These are phyloP conservation scores for Candida mesenterica DNA, from an alignment of 1,139 yeast species.

Conservation along the genomic window DNA sequence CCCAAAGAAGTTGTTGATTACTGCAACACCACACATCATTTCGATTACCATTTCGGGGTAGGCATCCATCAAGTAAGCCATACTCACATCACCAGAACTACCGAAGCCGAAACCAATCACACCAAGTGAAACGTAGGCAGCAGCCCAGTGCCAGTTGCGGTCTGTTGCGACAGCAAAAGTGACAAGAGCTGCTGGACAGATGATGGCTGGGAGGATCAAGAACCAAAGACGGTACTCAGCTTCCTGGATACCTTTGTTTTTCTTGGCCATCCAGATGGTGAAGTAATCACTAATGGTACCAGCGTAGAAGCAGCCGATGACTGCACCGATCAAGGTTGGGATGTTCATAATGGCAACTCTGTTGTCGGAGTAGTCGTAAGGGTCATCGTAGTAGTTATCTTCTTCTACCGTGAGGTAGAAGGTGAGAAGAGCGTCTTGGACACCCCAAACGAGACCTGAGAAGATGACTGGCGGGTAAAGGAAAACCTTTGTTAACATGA, in stretches of 20 bases:
- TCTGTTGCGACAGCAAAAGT: slow-evolving; percentile 38
- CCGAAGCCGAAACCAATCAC: slow-evolving; percentile 39
- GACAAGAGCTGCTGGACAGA: slow-evolving; percentile 36
- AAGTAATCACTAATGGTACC: slow-evolving; percentile 38
- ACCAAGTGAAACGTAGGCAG: slow-evolving; percentile 35
- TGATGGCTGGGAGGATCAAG: slow-evolving; percentile 32
- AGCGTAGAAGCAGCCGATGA: slow-evolving; percentile 40
- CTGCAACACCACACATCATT: slow-evolving; percentile 37
- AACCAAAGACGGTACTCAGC: slow-evolving; percentile 39
- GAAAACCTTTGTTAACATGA: slow-evolving; percentile 28
- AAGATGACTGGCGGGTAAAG: slow-evolving; percentile 36
- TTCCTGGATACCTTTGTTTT: slow-evolving; percentile 36
- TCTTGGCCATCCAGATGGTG: slow-evolving; percentile 38
- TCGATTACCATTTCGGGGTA: slow-evolving; percentile 41
- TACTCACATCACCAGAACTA: slow-evolving; percentile 36
- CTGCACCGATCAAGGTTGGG: slow-evolving; percentile 38
- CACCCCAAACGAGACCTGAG: slow-evolving; percentile 39
- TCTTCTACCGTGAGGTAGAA: slow-evolving; percentile 42
- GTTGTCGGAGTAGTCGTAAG: slow-evolving; percentile 29
- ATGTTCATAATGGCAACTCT: slow-evolving; percentile 39
- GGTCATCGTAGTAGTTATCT: slow-evolving; percentile 29
- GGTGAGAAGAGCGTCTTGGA: slow-evolving; percentile 37
- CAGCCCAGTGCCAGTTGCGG: slow-evolving; percentile 31
- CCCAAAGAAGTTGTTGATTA: slow-evolving; percentile 37
- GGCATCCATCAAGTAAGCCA: slow-evolving; percentile 41